Base-by-base conservation (phyloP, 2,329 filamentous ascomycete genomes). In the Nothophaeocryptopus gaeumannii region DNA sequence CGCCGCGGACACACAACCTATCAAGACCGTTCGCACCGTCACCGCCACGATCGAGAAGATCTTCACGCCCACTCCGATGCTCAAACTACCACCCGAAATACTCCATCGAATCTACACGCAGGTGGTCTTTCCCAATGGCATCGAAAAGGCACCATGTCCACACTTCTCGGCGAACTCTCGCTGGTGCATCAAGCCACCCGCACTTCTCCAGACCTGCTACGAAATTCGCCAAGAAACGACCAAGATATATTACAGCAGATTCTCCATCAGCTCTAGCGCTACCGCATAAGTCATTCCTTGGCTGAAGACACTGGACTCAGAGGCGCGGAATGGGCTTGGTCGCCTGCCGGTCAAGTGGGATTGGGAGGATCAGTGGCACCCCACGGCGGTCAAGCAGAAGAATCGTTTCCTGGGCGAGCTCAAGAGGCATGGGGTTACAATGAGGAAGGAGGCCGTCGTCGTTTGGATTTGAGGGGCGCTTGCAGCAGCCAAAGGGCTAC, bases 171-270 rank as follows among this genome's bases (percentile, higher is more conserved):
- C 32, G 12, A 31, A 31, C 13, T 38, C 8, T 9, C 35, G 39
- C 33, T 44, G 29, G 40, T 30, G 31, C 13, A 43, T 43, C 16
- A 30, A 40, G 26, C 33, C 38, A 13, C 46, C 51, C 30, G 36
- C 40, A 11, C 40, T 53, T 3, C 41, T 53, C 5, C 30, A 39
- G 3, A 53, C 51, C 7, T 40, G 42, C 42, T 39, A 45, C 9
- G 39, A 53, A 29, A 38, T 50, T n/a, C 46, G 51, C 38, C n/a
- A 20, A 37, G 51, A 53, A 11, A 38, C 51, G 11, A 30, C 50
- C 32, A 41, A 50, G 32, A 41, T 47, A 13, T 53, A 45, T 13
- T 43, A 49, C 13, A 14, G 31, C 29, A 13, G 35, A n/a, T 35
- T 35, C 15, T 14, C n/a, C 39, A 16, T 41, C 39, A 41, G 26